Evolutionary conservation across 2,329 filamentous ascomycete species (phyloP), one percentile per base, ranked within the genome.

Genomic region (Acrocalymma vagum): DNA sequence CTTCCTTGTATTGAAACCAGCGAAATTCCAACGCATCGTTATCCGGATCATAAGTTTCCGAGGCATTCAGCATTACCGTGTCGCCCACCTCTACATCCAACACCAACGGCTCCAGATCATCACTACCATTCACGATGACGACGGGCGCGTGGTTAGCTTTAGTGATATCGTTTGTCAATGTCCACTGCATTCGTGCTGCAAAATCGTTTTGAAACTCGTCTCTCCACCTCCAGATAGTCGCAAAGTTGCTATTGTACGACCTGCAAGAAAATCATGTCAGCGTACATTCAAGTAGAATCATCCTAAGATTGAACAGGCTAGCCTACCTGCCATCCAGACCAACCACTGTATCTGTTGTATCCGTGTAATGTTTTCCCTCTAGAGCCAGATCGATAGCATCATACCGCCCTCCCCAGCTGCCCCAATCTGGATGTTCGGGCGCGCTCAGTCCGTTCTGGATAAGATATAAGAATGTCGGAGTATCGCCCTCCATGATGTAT

Each of bases 401-500:
- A 48, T 77, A 78, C 3, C 75, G 63, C 0, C 75, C 75, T 14
- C 75, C 75, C 75, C 75, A 78, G 0, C 68, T 70, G 5, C 75
- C 75, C 25, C 62, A 78, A 4, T 68, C 60, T 1, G 75, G 75
- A 23, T 70, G 63, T 26, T 77, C 74, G 0, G 71, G 64, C 3
- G 64, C 59, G 14, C 71, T 71, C 1, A 78, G 63, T 2, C 73
- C 73, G 40, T 75, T 75, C 32, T 73, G 71, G 26, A 75, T 67
- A 1, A 71, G 62, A 37, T 74, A 76, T 5, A 78, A 62, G 32
- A 78, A 72, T 0, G 75, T 72, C 0, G 75, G 76, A 1, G 72
- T 74, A 42, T 77, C 75, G 10, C 75, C 76, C 54, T 82, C 79
- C 20, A 72, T 69, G 43, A 79, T 78, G 45, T 72, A 80, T n/a